Percentiles rank a stretch among this genome's conserved stretches.
These are phyloP conservation scores for Cytospora paraplurivora DNA, from an alignment of 2,329 filamentous ascomycete species.

Conservation along the genomic window DNA sequence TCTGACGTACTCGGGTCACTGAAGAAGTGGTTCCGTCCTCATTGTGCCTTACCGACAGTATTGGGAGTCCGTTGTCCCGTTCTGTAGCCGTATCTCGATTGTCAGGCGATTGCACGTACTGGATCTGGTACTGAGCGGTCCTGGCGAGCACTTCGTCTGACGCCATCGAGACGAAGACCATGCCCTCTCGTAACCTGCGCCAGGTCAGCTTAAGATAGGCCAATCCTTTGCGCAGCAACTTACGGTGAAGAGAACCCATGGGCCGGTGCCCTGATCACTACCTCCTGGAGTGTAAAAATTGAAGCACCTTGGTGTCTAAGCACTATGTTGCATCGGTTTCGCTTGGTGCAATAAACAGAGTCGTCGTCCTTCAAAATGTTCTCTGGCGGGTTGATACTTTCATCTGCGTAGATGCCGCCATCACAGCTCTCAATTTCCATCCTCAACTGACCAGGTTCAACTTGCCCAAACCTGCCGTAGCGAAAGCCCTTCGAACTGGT, in stretches of 20 bases:
- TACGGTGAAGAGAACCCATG: constrained; percentile 84
- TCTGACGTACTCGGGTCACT: constrained; percentile 46
- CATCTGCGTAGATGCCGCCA: constrained; percentile 70
- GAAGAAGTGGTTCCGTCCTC: constrained; percentile 54
- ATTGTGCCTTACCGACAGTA: constrained; percentile 56
- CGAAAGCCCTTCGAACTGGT: constrained; percentile 61
- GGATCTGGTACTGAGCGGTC: constrained; percentile 75
- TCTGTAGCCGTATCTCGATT: constrained; percentile 31
- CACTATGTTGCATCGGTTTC: constrained; percentile 84
- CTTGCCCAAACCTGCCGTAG: constrained; percentile 86
- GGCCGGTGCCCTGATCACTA: constrained; percentile 84
- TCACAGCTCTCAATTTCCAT: constrained; percentile 93
- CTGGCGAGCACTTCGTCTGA: constrained; percentile 72
- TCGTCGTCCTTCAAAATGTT: constrained; percentile 83
- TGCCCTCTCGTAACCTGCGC: constrained; percentile 79
- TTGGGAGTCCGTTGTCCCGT: constrained; percentile 36
- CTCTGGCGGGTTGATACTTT: constrained; percentile 67
- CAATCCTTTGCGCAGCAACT: constrained; percentile 42
- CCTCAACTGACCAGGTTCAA: constrained; percentile 75
- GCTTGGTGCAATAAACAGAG: constrained; percentile 83
- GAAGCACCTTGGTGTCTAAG: constrained; percentile 78
- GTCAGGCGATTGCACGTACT: constrained; percentile 50
- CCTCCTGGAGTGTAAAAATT: constrained; percentile 79
- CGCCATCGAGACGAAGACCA: constrained; percentile 89
- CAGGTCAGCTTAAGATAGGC: constrained; percentile 23